phyloP scores from a whole-genome alignment of 139 green algal genomes.

The Chlamydomonas schloesseri region DNA sequence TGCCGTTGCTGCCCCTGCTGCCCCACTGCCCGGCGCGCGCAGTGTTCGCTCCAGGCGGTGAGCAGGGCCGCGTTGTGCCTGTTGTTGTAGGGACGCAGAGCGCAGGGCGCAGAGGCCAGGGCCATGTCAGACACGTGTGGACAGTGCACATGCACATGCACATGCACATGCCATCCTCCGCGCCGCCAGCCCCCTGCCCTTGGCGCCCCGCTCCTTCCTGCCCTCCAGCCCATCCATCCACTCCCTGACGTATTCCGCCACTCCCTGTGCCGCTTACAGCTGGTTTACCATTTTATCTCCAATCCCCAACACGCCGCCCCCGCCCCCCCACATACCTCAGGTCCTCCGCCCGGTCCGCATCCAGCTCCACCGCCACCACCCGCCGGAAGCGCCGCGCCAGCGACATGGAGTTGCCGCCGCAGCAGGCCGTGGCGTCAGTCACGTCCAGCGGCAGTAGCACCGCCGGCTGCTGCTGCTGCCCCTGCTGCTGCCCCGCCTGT shows the following conservation, averaged over 20 bases:
- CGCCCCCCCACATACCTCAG: background rate
- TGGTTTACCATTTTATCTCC: too few relatives aligned
- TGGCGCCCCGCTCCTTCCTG: too few relatives aligned
- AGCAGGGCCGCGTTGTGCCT: constrained; percentile 33
- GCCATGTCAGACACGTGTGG: too few relatives aligned
- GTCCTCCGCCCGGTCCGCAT: constrained; percentile 38
- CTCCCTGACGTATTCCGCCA: too few relatives aligned
- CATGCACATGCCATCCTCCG: too few relatives aligned
- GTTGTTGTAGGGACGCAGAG: background rate
- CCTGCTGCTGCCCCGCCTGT: background rate
- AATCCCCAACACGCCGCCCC: too few relatives aligned
- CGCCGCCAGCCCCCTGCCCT: too few relatives aligned
- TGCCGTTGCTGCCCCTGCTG: background rate
- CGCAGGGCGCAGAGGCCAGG: too few relatives aligned
- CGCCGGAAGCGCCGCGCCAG: constrained; percentile 8
- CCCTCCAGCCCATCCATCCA: too few relatives aligned
- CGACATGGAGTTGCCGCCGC: constrained; percentile 44
- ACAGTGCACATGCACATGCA: too few relatives aligned
- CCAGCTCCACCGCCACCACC: constrained; percentile 46
- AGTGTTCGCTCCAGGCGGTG: background rate
- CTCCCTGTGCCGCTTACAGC: too few relatives aligned
- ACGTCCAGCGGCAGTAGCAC: constrained; percentile 34
- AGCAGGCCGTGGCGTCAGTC: constrained; percentile 45
- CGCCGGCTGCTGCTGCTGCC: too few relatives aligned
- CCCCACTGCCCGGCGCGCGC: background rate